Base-by-base conservation (phyloP, 805 yeast genomes). In the Saturnispora mendoncae region DNA sequence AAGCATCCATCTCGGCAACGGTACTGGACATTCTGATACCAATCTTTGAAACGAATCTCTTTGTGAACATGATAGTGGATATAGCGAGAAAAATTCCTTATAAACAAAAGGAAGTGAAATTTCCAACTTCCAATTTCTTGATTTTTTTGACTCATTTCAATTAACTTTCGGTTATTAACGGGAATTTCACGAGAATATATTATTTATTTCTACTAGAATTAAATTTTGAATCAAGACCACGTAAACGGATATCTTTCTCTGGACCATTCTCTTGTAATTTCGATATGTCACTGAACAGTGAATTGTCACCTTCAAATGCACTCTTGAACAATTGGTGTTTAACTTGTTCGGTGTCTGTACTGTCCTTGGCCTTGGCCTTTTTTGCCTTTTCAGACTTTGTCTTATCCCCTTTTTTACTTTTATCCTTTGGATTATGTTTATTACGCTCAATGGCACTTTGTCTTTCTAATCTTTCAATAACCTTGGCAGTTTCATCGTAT, bases 361-460 rank as follows among this genome's bases (percentile, higher is more conserved):
- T n/a, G 33, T n/a, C 18, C 14, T 20, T 25, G 10, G 17, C 13
- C n/a, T 29, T 28, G 20, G 6, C 24, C 13, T 33, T 30, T 10
- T 33, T 15, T 25, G 33, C 25, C 13, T 40, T 33, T 21, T 9
- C 14, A 20, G 13, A 31, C 20, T 28, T 24, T 12, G 17, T 28
- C 37, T 23, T 37, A 33, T 25, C 41, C 39, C 33, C 29, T 44
- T 43, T 21, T 45, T 31, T 13, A 17, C 10, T 24, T 20, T 25
- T 35, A 26, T 44, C 31, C 42, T 36, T 38, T 47, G 57, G 33
- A 18, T 44, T 43, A 13, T 32, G 21, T n/a, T 40, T 47, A 53
- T 80, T 82, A 38, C 92, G 65, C 52, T 73, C 79, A 3, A 75
- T 61, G 0, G 94, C 95, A 30, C 85, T 72, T 44, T 67, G 69